Conservation (phyloP, 164 flowering plant species). For the Liriodendron chinense region DNA sequence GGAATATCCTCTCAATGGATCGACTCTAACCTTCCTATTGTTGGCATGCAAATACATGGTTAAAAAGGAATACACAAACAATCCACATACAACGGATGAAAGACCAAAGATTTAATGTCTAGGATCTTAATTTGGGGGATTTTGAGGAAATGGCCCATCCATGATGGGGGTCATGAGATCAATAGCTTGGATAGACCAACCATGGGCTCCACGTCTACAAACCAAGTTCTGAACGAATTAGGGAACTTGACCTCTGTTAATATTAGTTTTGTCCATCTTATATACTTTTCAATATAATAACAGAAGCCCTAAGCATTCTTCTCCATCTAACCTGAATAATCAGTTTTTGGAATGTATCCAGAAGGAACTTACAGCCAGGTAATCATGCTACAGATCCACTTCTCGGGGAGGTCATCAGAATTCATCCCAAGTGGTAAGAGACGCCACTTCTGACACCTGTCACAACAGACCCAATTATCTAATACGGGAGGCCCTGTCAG, state of each 20-base stretch:
- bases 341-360: too few species aligned
- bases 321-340: too few species aligned
- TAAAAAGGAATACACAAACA: too few species aligned
- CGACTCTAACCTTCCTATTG: too few species aligned
- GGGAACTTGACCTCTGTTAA: neutral
- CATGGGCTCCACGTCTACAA: neutral
- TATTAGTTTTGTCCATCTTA: neutral
- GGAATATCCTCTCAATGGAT: too few species aligned
- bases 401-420: constrained; percentile 63
- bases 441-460: constrained; percentile 84
- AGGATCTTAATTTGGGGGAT: neutral
- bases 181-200: neutral
- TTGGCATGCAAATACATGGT: too few species aligned
- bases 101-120: too few species aligned
- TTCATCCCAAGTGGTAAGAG: constrained; percentile 73
- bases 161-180: neutral
- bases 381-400: constrained; percentile 93
- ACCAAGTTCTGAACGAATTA: neutral
- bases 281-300: neutral
- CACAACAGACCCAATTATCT: constrained; percentile 82
- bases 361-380: constrained; percentile 86
- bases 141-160: neutral
- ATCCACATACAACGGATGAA: too few species aligned
- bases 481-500: constrained; percentile 39
- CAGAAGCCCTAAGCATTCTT: neutral